Evolutionary conservation across 73 alveolate genomes (phyloP), one percentile per base, ranked within the genome.

Genomic region (Paramecium sonneborni): DNA sequence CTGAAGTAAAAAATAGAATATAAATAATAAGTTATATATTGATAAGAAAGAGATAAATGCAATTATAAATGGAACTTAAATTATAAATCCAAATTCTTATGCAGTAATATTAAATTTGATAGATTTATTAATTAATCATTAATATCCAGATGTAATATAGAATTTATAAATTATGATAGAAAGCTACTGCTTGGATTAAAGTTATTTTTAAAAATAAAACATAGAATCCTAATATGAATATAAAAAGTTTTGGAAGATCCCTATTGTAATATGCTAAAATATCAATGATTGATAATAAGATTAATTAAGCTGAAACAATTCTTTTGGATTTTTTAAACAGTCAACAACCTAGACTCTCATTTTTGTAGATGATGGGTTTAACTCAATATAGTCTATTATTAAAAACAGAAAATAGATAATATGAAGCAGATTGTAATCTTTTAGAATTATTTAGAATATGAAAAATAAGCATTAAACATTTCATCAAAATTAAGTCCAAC

Each of bases 141-240:
- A 79, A 79, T 46, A 23, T 23, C 55, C 41, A 41, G 90, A 79
- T 79, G 90, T 79, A 79, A 79, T 21, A 38, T 5, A 10, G 9
- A 12, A 41, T 39, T 20, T n/a, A 15, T 18, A 18, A 9, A 11
- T 79, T 24, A 0, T 43, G 1, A 18, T 11, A 79, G 90, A 79
- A 79, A 79, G 90, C 90, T 46, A 12, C 41, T 5, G 86, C 90
- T 6, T 79, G 90, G 90, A 79, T 79, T 0, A 79, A 79, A 79
- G 76, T 79, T 20, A 18, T 79, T 15, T 79, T 79, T 79, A 79
- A 20, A 46, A 79, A 79, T 20, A 79, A 26, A 23, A 46, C 41
- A 41, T 1, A 79, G 5, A 21, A 7, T 18, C 41, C 48, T 7
- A 23, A 44, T 37, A 2, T 26, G 10, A 0, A 21, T 3, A 24